These are phyloP conservation scores for Tricholoma bakamatsutake DNA, from an alignment of 768 basidiomycete species.

Conservation along the genomic window DNA sequence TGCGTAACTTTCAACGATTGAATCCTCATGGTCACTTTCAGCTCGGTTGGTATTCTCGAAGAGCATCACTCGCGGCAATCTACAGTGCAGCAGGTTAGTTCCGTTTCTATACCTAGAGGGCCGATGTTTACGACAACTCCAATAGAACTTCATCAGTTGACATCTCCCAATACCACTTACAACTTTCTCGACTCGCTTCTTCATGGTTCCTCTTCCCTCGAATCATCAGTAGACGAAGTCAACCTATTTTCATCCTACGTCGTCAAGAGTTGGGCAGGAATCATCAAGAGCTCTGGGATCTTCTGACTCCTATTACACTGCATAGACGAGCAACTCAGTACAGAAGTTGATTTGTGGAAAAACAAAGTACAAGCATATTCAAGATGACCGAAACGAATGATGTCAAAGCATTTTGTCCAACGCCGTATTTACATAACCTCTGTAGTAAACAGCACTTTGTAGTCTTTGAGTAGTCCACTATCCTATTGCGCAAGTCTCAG, in stretches of 20 bases:
- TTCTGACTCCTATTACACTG: slow-evolving; percentile 20
- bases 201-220: slow-evolving; percentile 37
- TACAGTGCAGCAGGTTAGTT: slow-evolving; percentile 65
- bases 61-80: slow-evolving; percentile 58
- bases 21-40: slow-evolving; percentile 20
- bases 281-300: slow-evolving; percentile 62
- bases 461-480: slow-evolving; percentile 13
- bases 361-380: too few species aligned
- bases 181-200: slow-evolving; percentile 65
- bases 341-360: too few species aligned
- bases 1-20: not conserved
- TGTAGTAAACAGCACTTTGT: too few species aligned
- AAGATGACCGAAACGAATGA: too few species aligned
- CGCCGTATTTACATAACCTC: too few species aligned
- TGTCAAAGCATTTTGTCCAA: too few species aligned
- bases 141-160: slow-evolving; percentile 75
- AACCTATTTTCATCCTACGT: slow-evolving; percentile 55
- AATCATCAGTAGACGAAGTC: slow-evolving; percentile 45
- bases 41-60: slow-evolving; percentile 69
- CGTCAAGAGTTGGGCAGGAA: slow-evolving; percentile 64
- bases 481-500: slow-evolving; percentile 20
- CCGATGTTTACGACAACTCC: not conserved
- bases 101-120: not conserved
- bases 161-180: slow-evolving; percentile 62
- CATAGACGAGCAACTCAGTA: not conserved